phyloP scores from a whole-genome alignment of 2,329 filamentous ascomycete species.

The Emericellopsis atlantica region DNA sequence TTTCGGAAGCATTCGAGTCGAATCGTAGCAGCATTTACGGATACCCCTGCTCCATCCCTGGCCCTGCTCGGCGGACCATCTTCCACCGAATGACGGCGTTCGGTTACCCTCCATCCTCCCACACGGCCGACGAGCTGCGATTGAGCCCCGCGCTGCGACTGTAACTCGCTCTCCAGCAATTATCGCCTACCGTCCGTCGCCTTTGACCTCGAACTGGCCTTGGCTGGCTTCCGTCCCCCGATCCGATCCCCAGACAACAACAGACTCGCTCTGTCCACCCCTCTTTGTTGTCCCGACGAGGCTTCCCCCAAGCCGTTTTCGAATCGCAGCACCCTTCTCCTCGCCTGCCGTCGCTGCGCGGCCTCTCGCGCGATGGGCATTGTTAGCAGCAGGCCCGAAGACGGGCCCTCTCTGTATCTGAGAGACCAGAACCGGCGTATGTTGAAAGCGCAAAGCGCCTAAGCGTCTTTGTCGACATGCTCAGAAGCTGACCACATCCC shows the following conservation, averaged over 20 bases:
- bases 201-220: neutral
- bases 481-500: constrained; percentile 1
- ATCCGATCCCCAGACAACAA: no score
- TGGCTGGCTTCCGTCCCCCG: no score
- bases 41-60: no score
- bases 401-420: constrained; percentile 68
- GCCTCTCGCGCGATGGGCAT: constrained; percentile 62
- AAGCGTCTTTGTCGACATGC: neutral
- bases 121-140: no score
- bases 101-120: no score
- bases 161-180: neutral
- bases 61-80: no score
- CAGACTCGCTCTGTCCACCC: no score
- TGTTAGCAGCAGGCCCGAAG: constrained; percentile 79
- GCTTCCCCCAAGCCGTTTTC: neutral
- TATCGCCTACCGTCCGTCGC: neutral
- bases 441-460: constrained; percentile 17
- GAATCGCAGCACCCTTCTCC: neutral
- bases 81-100: no score
- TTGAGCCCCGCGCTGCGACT: neutral
- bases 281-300: no score
- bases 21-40: no score
- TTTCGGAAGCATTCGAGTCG: neutral
- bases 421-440: constrained; percentile 86
- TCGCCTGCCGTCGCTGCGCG: constrained; percentile 2